These are phyloP conservation scores for Hansfordia pulvinata DNA, from an alignment of 2,329 filamentous ascomycete species.

Conservation along the genomic window DNA sequence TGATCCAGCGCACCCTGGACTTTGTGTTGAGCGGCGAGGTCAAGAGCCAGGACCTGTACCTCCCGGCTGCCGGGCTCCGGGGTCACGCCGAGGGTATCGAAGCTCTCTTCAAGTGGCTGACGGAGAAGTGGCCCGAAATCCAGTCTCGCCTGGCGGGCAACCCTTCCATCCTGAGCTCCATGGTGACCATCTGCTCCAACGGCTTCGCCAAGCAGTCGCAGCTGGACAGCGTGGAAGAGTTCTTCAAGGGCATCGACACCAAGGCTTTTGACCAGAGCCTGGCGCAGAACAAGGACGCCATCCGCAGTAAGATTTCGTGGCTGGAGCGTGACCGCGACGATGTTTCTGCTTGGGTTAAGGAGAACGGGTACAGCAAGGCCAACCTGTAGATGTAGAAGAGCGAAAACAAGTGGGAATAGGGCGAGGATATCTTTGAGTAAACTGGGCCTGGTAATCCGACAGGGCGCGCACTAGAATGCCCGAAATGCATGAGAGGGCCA, in stretches of 20 bases:
- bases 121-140: conserved; percentile 76
- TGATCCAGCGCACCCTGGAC: conserved; percentile 69
- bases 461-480: no score
- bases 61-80: conserved; percentile 69
- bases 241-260: conserved; percentile 72
- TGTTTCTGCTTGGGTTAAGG: conserved; percentile 50
- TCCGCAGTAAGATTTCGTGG: conserved; percentile 77
- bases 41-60: conserved; percentile 89
- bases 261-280: conserved; percentile 77
- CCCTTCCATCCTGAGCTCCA: conserved; percentile 70
- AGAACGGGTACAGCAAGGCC: conserved; percentile 38
- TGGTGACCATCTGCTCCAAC: conserved; percentile 71
- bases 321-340: conserved; percentile 62
- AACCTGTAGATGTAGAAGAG: conserved; percentile 8
- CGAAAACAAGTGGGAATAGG: no score
- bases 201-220: conserved; percentile 70
- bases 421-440: no score
- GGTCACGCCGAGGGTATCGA: conserved; percentile 65
- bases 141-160: conserved; percentile 73
- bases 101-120: conserved; percentile 73
- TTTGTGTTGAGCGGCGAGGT: conserved; percentile 68
- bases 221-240: conserved; percentile 60
- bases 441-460: no score
- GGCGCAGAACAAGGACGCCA: conserved; percentile 77
- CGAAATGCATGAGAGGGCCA: no score